phyloP scores from a whole-genome alignment of 2,329 filamentous ascomycete genomes.

The Aureobasidium sp. region DNA sequence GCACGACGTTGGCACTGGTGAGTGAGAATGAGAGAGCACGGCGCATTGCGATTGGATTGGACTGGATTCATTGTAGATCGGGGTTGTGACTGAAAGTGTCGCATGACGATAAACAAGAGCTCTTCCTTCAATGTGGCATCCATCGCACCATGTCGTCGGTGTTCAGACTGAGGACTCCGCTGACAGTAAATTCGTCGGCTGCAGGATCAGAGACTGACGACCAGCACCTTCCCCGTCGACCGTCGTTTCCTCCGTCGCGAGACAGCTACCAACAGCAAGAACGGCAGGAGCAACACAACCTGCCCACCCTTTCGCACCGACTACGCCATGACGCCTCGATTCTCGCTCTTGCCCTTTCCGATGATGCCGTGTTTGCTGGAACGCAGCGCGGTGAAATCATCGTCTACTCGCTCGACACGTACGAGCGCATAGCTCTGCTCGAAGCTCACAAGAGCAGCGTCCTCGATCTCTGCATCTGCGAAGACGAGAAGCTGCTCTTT shows the following conservation, averaged over 20 bases:
- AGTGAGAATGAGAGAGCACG: background rate
- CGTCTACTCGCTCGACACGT: constrained; percentile 82
- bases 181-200: constrained; percentile 9
- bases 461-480: constrained; percentile 73
- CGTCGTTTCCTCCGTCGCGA: background rate
- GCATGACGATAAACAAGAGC: background rate
- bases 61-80: background rate
- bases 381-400: constrained; percentile 91
- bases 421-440: constrained; percentile 68
- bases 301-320: constrained; percentile 64
- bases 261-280: constrained; percentile 11
- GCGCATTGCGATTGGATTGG: background rate
- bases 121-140: background rate
- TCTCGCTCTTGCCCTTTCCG: constrained; percentile 73
- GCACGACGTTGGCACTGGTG: constrained; percentile 7
- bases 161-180: background rate
- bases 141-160: background rate
- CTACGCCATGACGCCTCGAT: constrained; percentile 73
- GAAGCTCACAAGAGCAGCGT: constrained; percentile 90
- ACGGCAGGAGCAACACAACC: constrained; percentile 13
- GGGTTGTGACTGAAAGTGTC: background rate
- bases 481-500: constrained; percentile 69
- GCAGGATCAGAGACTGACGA: constrained; percentile 20
- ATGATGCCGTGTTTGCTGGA: constrained; percentile 79
- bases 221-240: constrained; percentile 9